A percentile compares a stretch with the other conserved stretches of the same genome.
phyloP scores from a whole-genome alignment of 225 moss, liverwort and hornwort genomes.

The Asterella californica region DNA sequence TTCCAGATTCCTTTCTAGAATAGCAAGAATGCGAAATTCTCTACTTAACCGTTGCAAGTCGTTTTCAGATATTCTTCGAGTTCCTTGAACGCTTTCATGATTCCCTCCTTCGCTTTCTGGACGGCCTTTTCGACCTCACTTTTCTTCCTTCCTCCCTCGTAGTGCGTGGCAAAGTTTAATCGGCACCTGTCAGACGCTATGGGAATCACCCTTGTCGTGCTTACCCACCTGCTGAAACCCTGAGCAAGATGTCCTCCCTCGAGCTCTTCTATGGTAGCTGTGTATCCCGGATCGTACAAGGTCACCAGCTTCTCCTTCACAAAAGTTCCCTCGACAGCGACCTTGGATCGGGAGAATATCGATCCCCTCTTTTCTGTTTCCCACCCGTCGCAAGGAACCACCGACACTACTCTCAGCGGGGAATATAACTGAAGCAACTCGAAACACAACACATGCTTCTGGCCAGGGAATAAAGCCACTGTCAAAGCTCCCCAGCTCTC shows the following conservation, averaged over 20 bases:
- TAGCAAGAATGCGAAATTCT: neutral
- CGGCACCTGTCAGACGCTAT: conserved; percentile 2
- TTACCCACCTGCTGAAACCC: conserved; percentile 19
- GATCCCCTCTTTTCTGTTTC: conserved; percentile 15
- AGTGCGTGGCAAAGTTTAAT: conserved; percentile 8
- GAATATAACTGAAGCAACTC: neutral
- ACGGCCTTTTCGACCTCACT: conserved; percentile 12
- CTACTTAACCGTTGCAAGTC: conserved; percentile 10
- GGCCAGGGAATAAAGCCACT: too few species aligned
- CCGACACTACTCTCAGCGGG: neutral
- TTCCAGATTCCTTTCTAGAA: neutral
- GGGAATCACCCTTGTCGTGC: conserved; percentile 24
- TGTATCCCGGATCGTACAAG: conserved; percentile 12
- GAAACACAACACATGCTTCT: neutral
- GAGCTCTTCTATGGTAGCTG: conserved; percentile 10
- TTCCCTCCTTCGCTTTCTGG: conserved; percentile 7
- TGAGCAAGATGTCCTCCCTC: conserved; percentile 19
- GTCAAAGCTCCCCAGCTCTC: neutral
- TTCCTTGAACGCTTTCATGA: conserved; percentile 10
- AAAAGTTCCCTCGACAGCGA: conserved; percentile 16
- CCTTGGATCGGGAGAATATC: conserved; percentile 14
- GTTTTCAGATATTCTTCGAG: conserved; percentile 12
- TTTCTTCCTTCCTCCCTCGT: conserved; percentile 18
- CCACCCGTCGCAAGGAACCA: neutral
- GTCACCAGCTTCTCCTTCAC: conserved; percentile 22